Evolutionary conservation across 768 basidiomycete species (phyloP).

Genomic region (Phaffia tasmanica): DNA sequence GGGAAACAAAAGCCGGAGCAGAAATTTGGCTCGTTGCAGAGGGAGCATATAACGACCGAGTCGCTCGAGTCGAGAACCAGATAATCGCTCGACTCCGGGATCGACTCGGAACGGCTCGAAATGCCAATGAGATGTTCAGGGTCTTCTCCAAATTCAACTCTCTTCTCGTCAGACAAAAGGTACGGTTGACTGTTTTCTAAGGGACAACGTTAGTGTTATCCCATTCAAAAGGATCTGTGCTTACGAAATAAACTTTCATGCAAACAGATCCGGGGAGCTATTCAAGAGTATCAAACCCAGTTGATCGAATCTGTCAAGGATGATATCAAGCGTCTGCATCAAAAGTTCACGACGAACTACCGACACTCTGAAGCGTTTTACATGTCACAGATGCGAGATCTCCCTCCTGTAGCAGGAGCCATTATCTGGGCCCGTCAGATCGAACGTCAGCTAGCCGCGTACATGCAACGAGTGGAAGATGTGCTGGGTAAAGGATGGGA

Average conservation of each 20-base stretch:
- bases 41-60: constrained; percentile 94
- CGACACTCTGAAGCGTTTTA: constrained; percentile 90
- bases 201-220: neutral
- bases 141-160: constrained; percentile 99
- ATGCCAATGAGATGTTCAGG: constrained; percentile 98
- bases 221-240: neutral
- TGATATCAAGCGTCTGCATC: constrained; percentile 87
- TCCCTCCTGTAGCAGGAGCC: constrained; percentile 94
- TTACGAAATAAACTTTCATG: neutral
- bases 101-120: constrained; percentile 82
- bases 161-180: constrained; percentile 89
- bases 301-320: constrained; percentile 98
- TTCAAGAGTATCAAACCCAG: constrained; percentile 97
- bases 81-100: constrained; percentile 89
- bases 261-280: constrained; percentile 80
- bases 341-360: constrained; percentile 97
- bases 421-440: constrained; percentile 99
- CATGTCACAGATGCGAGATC: constrained; percentile 97
- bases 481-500: constrained; percentile 97
- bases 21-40: constrained; percentile 97
- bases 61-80: constrained; percentile 94
- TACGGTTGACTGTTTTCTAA: constrained; percentile 35
- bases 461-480: constrained; percentile 99
- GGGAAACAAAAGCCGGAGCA: constrained; percentile 68
- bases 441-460: constrained; percentile 83